A percentile compares a stretch with the other conserved stretches of the same genome.
phyloP scores from a whole-genome alignment of 352 stramenopile species.

The Phytophthora podocarpi region DNA sequence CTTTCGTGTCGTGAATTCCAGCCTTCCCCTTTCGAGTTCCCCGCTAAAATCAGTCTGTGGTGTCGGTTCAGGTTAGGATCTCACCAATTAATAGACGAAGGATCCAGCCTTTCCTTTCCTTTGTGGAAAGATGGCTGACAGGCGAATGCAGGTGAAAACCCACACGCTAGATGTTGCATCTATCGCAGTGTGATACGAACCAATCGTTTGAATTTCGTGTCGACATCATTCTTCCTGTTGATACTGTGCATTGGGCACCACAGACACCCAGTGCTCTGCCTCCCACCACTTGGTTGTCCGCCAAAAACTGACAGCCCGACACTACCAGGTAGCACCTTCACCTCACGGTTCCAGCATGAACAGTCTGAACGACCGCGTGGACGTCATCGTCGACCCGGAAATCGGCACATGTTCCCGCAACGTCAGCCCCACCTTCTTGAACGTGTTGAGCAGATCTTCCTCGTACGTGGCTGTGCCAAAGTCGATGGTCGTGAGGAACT shows the following conservation, averaged over 20 bases:
- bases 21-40: background rate
- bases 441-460: constrained; percentile 64
- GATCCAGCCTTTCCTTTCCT: constrained; percentile 1
- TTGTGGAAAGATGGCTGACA: background rate
- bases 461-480: constrained; percentile 92
- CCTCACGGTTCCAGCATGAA: constrained; percentile 61
- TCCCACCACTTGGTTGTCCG: background rate
- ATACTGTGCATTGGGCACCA: constrained; percentile 5
- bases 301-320: too few species aligned
- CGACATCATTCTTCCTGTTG: background rate
- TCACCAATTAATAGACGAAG: background rate
- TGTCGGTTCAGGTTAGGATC: constrained; percentile 26
- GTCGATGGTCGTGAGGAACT: constrained; percentile 94
- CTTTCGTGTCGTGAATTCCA: background rate
- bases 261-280: background rate
- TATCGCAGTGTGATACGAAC: background rate
- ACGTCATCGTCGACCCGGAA: constrained; percentile 57
- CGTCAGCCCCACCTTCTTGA: constrained; percentile 67
- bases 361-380: constrained; percentile 69
- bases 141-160: too few species aligned
- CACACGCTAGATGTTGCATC: too few species aligned
- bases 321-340: too few species aligned
- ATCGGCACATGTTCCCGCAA: constrained; percentile 63
- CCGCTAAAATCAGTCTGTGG: constrained; percentile 20
- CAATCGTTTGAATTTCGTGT: background rate